Percentiles rank a stretch among this genome's conserved stretches.
These are phyloP conservation scores for Acanthamoeba triangularis DNA, from an alignment of 208 protist species.

Conservation along the genomic window DNA sequence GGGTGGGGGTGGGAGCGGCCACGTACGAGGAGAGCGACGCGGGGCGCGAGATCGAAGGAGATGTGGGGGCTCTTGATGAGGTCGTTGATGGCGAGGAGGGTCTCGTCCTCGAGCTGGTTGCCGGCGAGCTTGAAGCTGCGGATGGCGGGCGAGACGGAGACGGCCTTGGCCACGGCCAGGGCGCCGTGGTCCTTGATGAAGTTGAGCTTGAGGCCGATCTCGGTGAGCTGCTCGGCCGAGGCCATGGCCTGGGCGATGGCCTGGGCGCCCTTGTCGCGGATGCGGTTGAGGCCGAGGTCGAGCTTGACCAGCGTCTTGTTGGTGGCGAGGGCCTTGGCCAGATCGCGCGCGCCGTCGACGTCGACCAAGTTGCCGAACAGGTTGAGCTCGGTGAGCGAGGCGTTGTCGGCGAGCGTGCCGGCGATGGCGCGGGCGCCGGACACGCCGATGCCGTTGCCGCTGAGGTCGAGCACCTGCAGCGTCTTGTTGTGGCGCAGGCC, in stretches of 20 bases:
- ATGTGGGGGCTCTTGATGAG: constrained; percentile 42
- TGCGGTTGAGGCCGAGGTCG: constrained; percentile 72
- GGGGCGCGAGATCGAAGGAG: constrained; percentile 54
- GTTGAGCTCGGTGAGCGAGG: constrained; percentile 67
- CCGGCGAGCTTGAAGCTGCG: constrained; percentile 60
- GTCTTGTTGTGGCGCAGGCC: constrained; percentile 55
- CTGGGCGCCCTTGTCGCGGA: constrained; percentile 72
- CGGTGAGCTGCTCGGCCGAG: constrained; percentile 13
- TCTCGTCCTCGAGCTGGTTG: constrained; percentile 71
- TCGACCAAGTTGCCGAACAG: constrained; percentile 78
- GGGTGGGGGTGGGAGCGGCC: too few relatives aligned
- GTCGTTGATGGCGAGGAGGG: constrained; percentile 60
- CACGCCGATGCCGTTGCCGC: constrained; percentile 73
- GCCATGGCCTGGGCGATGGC: constrained; percentile 58
- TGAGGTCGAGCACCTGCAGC: constrained; percentile 67
- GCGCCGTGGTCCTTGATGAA: constrained; percentile 64
- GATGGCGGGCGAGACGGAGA: constrained; percentile 3
- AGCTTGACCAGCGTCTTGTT: constrained; percentile 74
- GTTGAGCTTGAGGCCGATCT: constrained; percentile 73
- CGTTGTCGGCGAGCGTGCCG: constrained; percentile 32
- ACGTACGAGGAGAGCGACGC: constrained; percentile 64
- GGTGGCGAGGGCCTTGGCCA: constrained; percentile 48
- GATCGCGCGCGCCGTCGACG: constrained; percentile 63
- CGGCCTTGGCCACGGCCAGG: constrained; percentile 54
- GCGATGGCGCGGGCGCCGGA: constrained; percentile 68